Percentiles rank a stretch among this genome's conserved stretches.
Evolutionary conservation across 306 rosid genomes (phyloP).

Genomic region (Delonix regia): DNA sequence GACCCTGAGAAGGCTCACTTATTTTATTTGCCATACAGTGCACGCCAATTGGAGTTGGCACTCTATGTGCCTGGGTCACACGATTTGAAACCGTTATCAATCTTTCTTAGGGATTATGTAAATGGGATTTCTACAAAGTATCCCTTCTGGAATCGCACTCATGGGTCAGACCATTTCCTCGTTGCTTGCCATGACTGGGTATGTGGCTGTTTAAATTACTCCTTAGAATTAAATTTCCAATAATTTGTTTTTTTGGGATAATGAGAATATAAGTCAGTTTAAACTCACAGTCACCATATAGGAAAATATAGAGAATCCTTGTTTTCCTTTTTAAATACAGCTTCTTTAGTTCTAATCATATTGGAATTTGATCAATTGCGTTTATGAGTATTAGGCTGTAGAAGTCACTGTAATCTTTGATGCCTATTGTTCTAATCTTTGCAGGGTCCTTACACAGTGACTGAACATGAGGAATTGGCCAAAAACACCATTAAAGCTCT

Average conservation of each 20-base stretch:
- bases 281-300: conserved; percentile 4
- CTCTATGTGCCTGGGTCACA: conserved; percentile 81
- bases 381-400: background rate
- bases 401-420: no score
- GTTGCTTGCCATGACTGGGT: conserved; percentile 99
- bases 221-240: conserved; percentile 22
- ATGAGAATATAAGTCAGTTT: background rate
- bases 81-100: conserved; percentile 71
- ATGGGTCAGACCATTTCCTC: conserved; percentile 89
- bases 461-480: conserved; percentile 66
- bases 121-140: conserved; percentile 74
- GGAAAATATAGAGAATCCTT: background rate
- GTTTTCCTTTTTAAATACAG: conserved; percentile 8
- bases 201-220: conserved; percentile 32
- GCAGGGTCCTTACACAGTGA: conserved; percentile 90
- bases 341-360: background rate
- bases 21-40: no score
- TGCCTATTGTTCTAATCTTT: background rate
- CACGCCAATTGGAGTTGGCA: conserved; percentile 51
- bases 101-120: conserved; percentile 72
- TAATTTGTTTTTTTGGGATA: conserved; percentile 17
- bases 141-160: conserved; percentile 92
- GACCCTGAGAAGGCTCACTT: no score
- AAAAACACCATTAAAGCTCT: conserved; percentile 82
- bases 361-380: conserved; percentile 19